Base-by-base conservation (phyloP, 371 early-diverging fungal species). In the Choanephora cucurbitarum region DNA sequence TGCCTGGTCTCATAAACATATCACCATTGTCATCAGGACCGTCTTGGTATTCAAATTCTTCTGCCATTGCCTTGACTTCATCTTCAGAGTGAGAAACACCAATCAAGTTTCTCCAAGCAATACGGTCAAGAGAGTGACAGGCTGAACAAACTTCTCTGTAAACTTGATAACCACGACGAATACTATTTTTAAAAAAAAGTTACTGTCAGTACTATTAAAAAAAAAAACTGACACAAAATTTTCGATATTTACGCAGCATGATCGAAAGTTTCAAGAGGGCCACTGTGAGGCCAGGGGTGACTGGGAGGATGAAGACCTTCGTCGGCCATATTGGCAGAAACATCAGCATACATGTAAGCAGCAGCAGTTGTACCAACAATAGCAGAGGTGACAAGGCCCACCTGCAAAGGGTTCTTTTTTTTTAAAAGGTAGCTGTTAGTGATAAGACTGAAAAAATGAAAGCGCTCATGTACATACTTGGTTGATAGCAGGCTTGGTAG, bases 91-190 rank as follows among this genome's bases (percentile, higher is more conserved):
- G 96, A 33, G 91, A 84, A 8, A 96, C 96, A 47, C 85, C 93
- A 24, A 97, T 87, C 70, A 97, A 79, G 84, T 96, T 94, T 74
- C 98, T 92, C 89, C 88, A 97, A 66, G 92, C 85, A 59, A 97
- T 85, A 58, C 90, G 90, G 51, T 96, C 90, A 62, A 97, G 84
- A 31, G 96, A 95, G 81, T 98, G 98, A 82, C 98, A 98, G 43
- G 95, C 91, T 49, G 98, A 83, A 78, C 98, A 98, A 52, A 98
- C 92, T 71, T 97, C 98, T 80, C 91, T 91, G 86, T 96, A 98
- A 28, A 98, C 98, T 73, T 96, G 98, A 82, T 92, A 98, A 60
- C 98, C 98, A 80, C 97, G 96, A 67, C 97, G 95, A 50, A 97
- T 89, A 68, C 94, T 93, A 59, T 19, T n/a, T n/a, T n/a, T n/a